Conservation (phyloP, 2,329 filamentous ascomycete species). For the Pseudogymnoascus sp. region DNA sequence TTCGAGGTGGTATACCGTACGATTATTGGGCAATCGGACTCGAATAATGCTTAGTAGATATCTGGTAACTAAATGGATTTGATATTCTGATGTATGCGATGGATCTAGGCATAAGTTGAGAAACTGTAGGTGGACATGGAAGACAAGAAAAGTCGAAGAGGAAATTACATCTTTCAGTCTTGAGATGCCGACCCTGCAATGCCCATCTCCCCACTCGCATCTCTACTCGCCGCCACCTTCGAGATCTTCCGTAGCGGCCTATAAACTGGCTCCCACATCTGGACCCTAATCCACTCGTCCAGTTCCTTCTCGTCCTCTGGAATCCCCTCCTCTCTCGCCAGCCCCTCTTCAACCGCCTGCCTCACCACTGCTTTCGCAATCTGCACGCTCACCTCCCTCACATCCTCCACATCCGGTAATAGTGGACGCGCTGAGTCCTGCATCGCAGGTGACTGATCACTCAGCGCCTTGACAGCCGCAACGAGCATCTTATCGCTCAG, state of each 20-base stretch:
- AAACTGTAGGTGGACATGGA: background rate
- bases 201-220: slow-evolving; percentile 52
- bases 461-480: slow-evolving; percentile 66
- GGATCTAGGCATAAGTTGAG: background rate
- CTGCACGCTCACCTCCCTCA: slow-evolving; percentile 66
- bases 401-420: slow-evolving; percentile 67
- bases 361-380: slow-evolving; percentile 71
- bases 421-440: slow-evolving; percentile 57
- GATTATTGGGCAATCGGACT: background rate
- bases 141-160: too few relatives aligned
- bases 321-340: slow-evolving; percentile 59
- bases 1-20: background rate
- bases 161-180: background rate
- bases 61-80: background rate
- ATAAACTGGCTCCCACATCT: slow-evolving; percentile 75
- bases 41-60: background rate
- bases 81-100: background rate
- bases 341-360: slow-evolving; percentile 59
- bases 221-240: slow-evolving; percentile 43
- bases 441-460: slow-evolving; percentile 63
- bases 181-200: slow-evolving; percentile 26
- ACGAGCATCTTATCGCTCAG: slow-evolving; percentile 76
- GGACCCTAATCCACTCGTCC: slow-evolving; percentile 58
- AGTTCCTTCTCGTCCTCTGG: slow-evolving; percentile 38
- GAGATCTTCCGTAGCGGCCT: slow-evolving; percentile 53